Base-by-base conservation (phyloP, 2,329 filamentous ascomycete genomes). In the Rhynchosporium graminicola region DNA sequence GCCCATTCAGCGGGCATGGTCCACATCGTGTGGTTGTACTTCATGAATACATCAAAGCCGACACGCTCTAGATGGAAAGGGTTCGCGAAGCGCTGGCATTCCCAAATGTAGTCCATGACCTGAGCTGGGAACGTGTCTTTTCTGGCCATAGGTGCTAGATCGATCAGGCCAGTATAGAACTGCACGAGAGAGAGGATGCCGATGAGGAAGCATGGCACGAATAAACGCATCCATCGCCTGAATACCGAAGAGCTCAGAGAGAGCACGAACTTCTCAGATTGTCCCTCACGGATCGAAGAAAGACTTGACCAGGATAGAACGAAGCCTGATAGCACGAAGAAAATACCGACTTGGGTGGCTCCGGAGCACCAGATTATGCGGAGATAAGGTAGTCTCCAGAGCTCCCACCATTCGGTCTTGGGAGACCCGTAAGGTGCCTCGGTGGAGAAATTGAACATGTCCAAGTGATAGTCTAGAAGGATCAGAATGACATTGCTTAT, bases 301-400 rank as follows among this genome's bases (percentile, higher is more conserved):
- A 60, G 58, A 40, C 58, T 55, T 10, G 58, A 60, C 58, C 58
- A 60, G 31, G 58, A 60, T 26, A 60, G n/a, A 6, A 60, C 58
- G 40, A 60, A 60, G 8, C 58, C 58, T 36, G 58, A 60, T n/a
- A 60, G 20, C 8, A 60, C 50, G 40, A 60, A 60, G 40, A 60
- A 60, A n/a, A 60, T 60, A 6, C 58, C 58, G 42, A 60, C 58
- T 55, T 54, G 48, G 5, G 58, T 60, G 38, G 54, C 48, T 9
- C 58, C 58, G 5, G 58, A 55, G 36, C 48, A 60, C 58, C 58
- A 60, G 58, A 60, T 45, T 40, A 60, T 55, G 8, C 58, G 52
- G n/a, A 60, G 40, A 47, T 60, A 60, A 8, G 58, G 58, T 12
- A 60, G 10, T 47, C 58, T 60, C 58, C 58, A 60, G 28, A 60